Base-by-base conservation (phyloP, 2,329 filamentous ascomycete species). In the Huntiella bhutanensis region DNA sequence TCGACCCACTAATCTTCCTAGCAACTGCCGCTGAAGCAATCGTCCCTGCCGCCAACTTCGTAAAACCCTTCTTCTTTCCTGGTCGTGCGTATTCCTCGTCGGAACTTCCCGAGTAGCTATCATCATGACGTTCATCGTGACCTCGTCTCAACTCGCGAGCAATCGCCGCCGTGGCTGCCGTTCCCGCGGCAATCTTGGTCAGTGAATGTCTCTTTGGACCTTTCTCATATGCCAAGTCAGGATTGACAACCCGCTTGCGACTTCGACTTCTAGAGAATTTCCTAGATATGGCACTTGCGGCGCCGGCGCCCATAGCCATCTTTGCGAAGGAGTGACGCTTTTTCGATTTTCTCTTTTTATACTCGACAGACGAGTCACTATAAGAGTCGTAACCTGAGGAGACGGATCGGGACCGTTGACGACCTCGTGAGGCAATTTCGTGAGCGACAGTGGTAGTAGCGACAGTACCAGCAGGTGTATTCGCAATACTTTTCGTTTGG, bases 391-490 rank as follows among this genome's bases (percentile, higher is more conserved):
- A 43, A 4, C 41, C 41, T 2, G 28, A 33, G 7, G 41, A 43
- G 5, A 43, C 4, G 2, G 41, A 35, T 4, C 36, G 33, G 16
- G 19, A 62, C 40, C 60, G 58, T 5, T 59, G 58, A 1, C 56
- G 55, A 3, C 57, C 75, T 54, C 45, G 46, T n/a, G 70, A 64
- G 45, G 68, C 67, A 51, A 71, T 59, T 53, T 77, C 72, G 51
- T 77, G 67, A 12, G 73, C 68, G 5, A 78, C 55, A 3, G 73
- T 73, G 35, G 71, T 71, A 4, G 71, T 65, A 16, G 73, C 73
- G n/a, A 70, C 68, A 12, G 71, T 73, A 28, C 72, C 74, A 1
- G 70, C 66, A 61, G 41, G 61, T 63, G 37, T 57, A 8, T 41
- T 75, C 1, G 71, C 60, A 3, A 68, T 75, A 16, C 68, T 72